phyloP scores from a whole-genome alignment of 2,329 filamentous ascomycete species.

The Diplocarpon mali region DNA sequence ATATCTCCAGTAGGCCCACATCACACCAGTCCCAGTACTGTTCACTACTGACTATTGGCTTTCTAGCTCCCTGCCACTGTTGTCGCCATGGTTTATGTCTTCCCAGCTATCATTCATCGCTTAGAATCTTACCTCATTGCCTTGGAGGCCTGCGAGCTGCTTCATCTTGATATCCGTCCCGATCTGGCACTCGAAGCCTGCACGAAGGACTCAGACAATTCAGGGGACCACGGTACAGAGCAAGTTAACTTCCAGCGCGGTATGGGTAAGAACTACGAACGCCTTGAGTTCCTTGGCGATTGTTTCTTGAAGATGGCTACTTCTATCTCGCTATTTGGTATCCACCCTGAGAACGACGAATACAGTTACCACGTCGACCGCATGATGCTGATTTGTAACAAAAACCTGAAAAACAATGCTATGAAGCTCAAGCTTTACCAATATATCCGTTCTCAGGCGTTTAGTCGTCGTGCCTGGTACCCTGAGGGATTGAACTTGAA shows the following conservation, averaged over 20 bases:
- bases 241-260: constrained; percentile 67
- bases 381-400: constrained; percentile 86
- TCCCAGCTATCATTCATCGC: constrained; percentile 77
- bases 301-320: constrained; percentile 94
- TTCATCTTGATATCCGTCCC: constrained; percentile 55
- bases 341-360: constrained; percentile 68
- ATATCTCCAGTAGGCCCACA: constrained; percentile 58
- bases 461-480: constrained; percentile 75
- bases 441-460: constrained; percentile 73
- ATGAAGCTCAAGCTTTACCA: constrained; percentile 54
- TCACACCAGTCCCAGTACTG: background rate
- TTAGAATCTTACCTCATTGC: constrained; percentile 74
- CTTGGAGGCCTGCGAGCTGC: constrained; percentile 56
- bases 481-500: constrained; percentile 65
- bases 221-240: constrained; percentile 56
- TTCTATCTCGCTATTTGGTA: constrained; percentile 73
- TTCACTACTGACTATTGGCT: background rate
- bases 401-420: constrained; percentile 74
- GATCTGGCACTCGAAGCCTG: constrained; percentile 74
- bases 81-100: constrained; percentile 62
- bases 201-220: constrained; percentile 85
- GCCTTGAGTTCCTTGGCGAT: constrained; percentile 87
- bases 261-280: constrained; percentile 92
- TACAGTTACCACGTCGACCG: constrained; percentile 81
- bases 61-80: constrained; percentile 53